These are phyloP conservation scores for Apiotrichum laibachii DNA, from an alignment of 1,284 basidiomycete species.

Conservation along the genomic window DNA sequence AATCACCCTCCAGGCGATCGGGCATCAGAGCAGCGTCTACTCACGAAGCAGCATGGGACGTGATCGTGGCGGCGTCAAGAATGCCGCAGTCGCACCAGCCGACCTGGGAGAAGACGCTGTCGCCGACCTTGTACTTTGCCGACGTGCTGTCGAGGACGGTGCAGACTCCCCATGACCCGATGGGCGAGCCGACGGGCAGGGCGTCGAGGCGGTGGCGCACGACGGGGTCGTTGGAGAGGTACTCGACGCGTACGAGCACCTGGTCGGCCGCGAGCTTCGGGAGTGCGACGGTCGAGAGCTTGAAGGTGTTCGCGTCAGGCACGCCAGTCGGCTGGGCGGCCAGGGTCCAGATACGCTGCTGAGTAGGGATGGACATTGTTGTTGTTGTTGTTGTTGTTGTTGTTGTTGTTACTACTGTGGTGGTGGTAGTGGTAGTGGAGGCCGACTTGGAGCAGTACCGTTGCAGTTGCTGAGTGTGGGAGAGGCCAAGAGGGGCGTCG, in stretches of 20 bases:
- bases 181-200: constrained; percentile 13
- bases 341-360: constrained; percentile 23
- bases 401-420: too few relatives aligned
- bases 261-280: constrained; percentile 30
- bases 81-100: constrained; percentile 27
- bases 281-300: constrained; percentile 15
- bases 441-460: too few relatives aligned
- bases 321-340: constrained; percentile 22
- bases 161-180: constrained; percentile 12
- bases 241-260: constrained; percentile 27
- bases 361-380: constrained; percentile 6
- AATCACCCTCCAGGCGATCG: too few relatives aligned
- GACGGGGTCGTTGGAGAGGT: constrained; percentile 36
- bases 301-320: constrained; percentile 15
- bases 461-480: too few relatives aligned
- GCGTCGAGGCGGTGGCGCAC: constrained; percentile 30
- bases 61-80: constrained; percentile 8
- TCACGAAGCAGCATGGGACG: too few relatives aligned
- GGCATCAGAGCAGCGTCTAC: too few relatives aligned
- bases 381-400: neutral
- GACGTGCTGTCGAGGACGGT: constrained; percentile 20
- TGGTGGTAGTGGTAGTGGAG: too few relatives aligned
- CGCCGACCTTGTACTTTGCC: constrained; percentile 14
- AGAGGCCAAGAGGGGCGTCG: too few relatives aligned
- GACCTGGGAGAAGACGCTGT: constrained; percentile 10